Base-by-base conservation (phyloP, 2,329 filamentous ascomycete species). In the Alternaria incomplexa region DNA sequence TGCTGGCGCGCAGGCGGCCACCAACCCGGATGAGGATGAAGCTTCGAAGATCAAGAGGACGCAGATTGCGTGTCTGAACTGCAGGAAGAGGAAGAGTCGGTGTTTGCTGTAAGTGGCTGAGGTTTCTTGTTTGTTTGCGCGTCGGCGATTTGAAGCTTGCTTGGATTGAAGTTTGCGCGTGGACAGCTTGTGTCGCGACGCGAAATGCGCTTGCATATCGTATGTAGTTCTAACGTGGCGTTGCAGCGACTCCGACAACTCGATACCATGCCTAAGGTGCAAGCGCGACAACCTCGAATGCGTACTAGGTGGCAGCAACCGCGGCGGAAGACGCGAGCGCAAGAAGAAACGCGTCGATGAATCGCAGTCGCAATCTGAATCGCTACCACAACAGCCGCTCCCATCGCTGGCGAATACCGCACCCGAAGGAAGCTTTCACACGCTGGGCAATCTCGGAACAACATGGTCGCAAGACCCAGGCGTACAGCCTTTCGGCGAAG, bases 241-340 rank as follows among this genome's bases (percentile, higher is more conserved):
- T 44, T 59, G 36, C 58, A 80, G 78, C 79, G 85, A 81, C 78
- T 85, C 76, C 76, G 81, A 79, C 76, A 84, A 73, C 76, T 83
- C 74, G 72, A 84, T 81, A 26, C 87, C 87, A 25, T 89, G 87
- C 68, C 83, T 86, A 55, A 81, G 87, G 58, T 89, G 87, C 76
- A 83, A 85, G 64, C 83, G 84, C 68, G 86, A 88, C 65, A 81
- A 83, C 60, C 85, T 86, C 56, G 86, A 88, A 63, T 89, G 87
- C 73, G 82, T 89, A 11, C 82, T 89, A 20, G 87, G 86, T 8
- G 84, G 85, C 47, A 87, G 85, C 51, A 88, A 88, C 71, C 84
- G 87, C 58, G 87, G 87, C 48, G 87, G 87, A 13, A 82, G 86
- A 58, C 83, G 87, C 50, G 83, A 88, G 61, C 84, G 86, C 56